Conservation (phyloP, 345 rosid genomes). For the Euphorbia pulcherrima region DNA sequence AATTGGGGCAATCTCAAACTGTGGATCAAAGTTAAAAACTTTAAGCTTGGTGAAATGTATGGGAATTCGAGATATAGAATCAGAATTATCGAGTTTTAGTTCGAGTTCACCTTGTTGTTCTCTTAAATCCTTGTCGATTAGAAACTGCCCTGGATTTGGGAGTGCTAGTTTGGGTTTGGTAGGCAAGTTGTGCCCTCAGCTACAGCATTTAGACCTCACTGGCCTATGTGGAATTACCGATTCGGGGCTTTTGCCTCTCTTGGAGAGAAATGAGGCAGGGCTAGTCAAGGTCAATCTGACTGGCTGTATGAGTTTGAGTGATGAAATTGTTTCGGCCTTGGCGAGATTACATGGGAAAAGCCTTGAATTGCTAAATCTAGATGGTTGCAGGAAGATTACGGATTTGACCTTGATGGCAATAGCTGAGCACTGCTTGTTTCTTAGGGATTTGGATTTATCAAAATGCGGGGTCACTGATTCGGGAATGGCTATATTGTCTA, state of each 20-base stretch:
- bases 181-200: conserved; percentile 61
- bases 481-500: conserved; percentile 57
- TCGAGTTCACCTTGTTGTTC: conserved; percentile 36
- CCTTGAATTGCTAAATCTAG: conserved; percentile 68
- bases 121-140: conserved; percentile 51
- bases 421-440: conserved; percentile 63
- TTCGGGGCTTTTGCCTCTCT: conserved; percentile 52
- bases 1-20: conserved; percentile 42
- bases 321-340: conserved; percentile 50
- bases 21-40: conserved; percentile 47
- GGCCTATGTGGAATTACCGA: conserved; percentile 59
- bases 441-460: conserved; percentile 74
- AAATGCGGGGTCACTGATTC: conserved; percentile 60
- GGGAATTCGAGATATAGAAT: conserved; percentile 53
- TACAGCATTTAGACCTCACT: conserved; percentile 54
- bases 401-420: conserved; percentile 61
- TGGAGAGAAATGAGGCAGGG: conserved; percentile 53
- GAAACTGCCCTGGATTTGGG: conserved; percentile 68
- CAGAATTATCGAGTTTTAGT: conserved; percentile 27
- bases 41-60: conserved; percentile 52
- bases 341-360: conserved; percentile 60
- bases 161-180: conserved; percentile 47
- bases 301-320: conserved; percentile 70
- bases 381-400: conserved; percentile 63
- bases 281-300: conserved; percentile 72